These are phyloP conservation scores for Aureobasidium sp. DNA, from an alignment of 2,329 filamentous ascomycete species.

Conservation along the genomic window DNA sequence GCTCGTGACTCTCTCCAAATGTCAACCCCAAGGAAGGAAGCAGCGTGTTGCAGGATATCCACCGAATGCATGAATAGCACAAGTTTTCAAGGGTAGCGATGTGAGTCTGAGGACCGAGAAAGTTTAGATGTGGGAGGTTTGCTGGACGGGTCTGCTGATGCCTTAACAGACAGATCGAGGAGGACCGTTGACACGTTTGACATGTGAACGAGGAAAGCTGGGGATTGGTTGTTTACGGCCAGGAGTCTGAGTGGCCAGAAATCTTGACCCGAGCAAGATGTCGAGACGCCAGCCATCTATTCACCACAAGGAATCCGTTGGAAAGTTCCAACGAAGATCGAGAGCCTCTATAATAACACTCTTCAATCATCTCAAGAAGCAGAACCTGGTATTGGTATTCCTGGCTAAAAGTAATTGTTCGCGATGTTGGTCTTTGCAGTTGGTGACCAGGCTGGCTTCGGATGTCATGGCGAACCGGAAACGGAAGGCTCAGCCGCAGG, in stretches of 20 bases:
- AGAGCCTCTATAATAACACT: too few species aligned
- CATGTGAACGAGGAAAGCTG: background rate
- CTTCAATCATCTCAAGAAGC: too few species aligned
- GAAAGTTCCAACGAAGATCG: too few species aligned
- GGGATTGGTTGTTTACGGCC: background rate
- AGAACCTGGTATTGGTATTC: too few species aligned
- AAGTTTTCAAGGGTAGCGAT: background rate
- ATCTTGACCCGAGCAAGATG: background rate
- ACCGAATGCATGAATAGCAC: background rate
- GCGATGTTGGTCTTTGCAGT: background rate
- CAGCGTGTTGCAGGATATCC: background rate
- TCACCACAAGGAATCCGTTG: background rate
- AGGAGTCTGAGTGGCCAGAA: background rate
- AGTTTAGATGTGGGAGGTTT: background rate
- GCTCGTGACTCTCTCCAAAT: too few species aligned
- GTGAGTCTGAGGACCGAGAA: background rate
- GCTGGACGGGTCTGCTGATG: background rate
- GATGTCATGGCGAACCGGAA: constrained; percentile 2
- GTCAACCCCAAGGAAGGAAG: too few species aligned
- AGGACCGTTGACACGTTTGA: background rate
- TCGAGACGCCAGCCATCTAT: background rate
- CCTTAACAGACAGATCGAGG: background rate
- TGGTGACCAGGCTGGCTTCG: background rate
- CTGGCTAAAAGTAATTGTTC: background rate
- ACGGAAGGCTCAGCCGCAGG: background rate